phyloP scores from a whole-genome alignment of 2,329 filamentous ascomycete species.

The Fusarium brevicatenulatum region DNA sequence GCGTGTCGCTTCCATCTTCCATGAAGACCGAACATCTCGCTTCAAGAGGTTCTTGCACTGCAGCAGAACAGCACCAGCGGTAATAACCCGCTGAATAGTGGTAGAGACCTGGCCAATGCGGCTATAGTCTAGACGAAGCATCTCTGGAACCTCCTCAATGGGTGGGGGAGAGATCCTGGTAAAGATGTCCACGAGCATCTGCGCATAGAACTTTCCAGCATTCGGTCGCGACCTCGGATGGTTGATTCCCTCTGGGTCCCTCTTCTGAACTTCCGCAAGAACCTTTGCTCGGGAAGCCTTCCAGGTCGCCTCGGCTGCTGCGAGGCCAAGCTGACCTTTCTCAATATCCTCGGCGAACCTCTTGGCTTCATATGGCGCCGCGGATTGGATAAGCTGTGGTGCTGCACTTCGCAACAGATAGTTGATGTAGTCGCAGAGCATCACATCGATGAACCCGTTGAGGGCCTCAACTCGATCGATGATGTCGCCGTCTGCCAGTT shows the following conservation, averaged over 20 bases:
- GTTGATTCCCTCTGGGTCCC: slow-evolving; percentile 75
- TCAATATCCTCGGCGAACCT: slow-evolving; percentile 74
- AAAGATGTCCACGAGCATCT: slow-evolving; percentile 79
- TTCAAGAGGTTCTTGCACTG: slow-evolving; percentile 87
- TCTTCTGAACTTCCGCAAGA: slow-evolving; percentile 70
- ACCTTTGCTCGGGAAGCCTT: slow-evolving; percentile 71
- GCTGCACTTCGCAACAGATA: slow-evolving; percentile 79
- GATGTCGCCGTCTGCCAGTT: slow-evolving; percentile 69
- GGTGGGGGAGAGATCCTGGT: slow-evolving; percentile 70
- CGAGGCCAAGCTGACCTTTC: slow-evolving; percentile 62
- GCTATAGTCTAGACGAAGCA: slow-evolving; percentile 73
- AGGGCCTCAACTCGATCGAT: slow-evolving; percentile 81
- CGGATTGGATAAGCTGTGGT: slow-evolving; percentile 76
- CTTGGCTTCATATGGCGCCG: slow-evolving; percentile 78
- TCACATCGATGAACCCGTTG: slow-evolving; percentile 78
- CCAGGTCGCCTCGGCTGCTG: slow-evolving; percentile 74
- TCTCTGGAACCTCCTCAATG: slow-evolving; percentile 73
- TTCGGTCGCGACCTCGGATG: slow-evolving; percentile 71
- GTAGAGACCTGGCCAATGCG: slow-evolving; percentile 62
- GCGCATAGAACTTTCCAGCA: slow-evolving; percentile 76
- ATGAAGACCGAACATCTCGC: slow-evolving; percentile 79
- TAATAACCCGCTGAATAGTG: slow-evolving; percentile 68
- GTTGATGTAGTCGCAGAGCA: slow-evolving; percentile 85
- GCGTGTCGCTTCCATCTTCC: slow-evolving; percentile 79
- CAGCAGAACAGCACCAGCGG: slow-evolving; percentile 77